phyloP scores from a whole-genome alignment of 352 stramenopile species.

The Phytophthora chlamydospora region DNA sequence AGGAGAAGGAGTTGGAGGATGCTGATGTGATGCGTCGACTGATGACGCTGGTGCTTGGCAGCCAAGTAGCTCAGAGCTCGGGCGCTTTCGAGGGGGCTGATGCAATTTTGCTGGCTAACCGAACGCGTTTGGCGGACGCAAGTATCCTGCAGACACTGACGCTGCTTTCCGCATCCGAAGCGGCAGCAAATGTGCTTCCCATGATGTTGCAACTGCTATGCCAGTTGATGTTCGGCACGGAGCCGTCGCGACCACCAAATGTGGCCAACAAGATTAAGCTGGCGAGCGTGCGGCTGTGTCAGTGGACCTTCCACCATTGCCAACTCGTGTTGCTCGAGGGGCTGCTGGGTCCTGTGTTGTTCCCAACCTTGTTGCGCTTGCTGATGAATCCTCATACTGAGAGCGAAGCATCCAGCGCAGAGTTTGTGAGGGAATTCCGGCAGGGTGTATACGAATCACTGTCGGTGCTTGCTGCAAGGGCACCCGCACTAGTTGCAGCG shows the following conservation, averaged over 20 bases:
- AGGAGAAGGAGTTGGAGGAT: conserved; percentile 55
- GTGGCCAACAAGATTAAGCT: conserved; percentile 70
- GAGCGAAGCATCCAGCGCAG: conserved; percentile 43
- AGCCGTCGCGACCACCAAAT: conserved; percentile 49
- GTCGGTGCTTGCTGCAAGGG: conserved; percentile 46
- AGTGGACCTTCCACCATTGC: conserved; percentile 67
- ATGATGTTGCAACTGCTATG: conserved; percentile 77
- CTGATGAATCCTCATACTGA: conserved; percentile 70
- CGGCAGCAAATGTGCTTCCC: conserved; percentile 61
- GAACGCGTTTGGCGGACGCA: conserved; percentile 53
- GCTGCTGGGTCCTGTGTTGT: conserved; percentile 70
- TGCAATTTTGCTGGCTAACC: conserved; percentile 50
- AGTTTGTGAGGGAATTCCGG: conserved; percentile 60
- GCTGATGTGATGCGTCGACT: conserved; percentile 39
- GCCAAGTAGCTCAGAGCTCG: conserved; percentile 51
- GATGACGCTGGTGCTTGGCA: conserved; percentile 67
- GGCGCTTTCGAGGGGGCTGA: conserved; percentile 46
- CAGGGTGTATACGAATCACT: conserved; percentile 72
- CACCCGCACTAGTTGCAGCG: conserved; percentile 46
- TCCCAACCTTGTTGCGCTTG: conserved; percentile 67
- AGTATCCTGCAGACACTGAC: conserved; percentile 64
- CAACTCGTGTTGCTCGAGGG: conserved; percentile 45
- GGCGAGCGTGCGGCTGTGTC: conserved; percentile 57
- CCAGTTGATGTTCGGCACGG: conserved; percentile 76
- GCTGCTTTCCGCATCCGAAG: conserved; percentile 57